Percentiles rank a stretch among this genome's conserved stretches.
Conservation (phyloP, 805 yeast genomes). For the Cyberlindnera petersonii region DNA sequence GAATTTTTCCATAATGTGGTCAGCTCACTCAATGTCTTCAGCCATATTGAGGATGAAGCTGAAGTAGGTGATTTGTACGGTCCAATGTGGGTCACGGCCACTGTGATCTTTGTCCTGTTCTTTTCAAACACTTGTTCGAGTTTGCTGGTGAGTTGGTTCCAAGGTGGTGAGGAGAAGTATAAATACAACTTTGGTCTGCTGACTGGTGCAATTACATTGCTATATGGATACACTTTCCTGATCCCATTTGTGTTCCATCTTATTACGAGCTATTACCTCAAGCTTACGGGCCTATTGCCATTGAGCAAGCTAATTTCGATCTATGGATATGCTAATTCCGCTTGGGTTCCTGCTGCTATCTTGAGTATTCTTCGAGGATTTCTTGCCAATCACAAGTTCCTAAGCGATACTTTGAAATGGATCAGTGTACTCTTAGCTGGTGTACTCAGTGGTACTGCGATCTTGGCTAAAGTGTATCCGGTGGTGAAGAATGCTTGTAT, state of each 20-base stretch:
- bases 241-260: conserved; percentile 58
- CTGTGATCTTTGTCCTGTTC: conserved; percentile 70
- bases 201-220: conserved; percentile 61
- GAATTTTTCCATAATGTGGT: conserved; percentile 55
- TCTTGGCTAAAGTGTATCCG: conserved; percentile 42
- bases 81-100: conserved; percentile 85
- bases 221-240: conserved; percentile 71
- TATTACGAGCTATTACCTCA: conserved; percentile 47
- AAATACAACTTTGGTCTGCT: conserved; percentile 58
- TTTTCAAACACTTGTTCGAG: conserved; percentile 70
- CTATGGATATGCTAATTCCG: conserved; percentile 79
- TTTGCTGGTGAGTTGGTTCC: conserved; percentile 49
- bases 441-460: conserved; percentile 54
- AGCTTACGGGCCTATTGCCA: conserved; percentile 45
- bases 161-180: conserved; percentile 42
- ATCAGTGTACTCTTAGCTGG: conserved; percentile 56
- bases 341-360: conserved; percentile 83
- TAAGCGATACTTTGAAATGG: conserved; percentile 58
- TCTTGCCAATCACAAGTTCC: conserved; percentile 40
- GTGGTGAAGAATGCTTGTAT: conserved; percentile 33
- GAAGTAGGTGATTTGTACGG: conserved; percentile 74
- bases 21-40: conserved; percentile 54
- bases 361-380: conserved; percentile 56
- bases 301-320: conserved; percentile 63
- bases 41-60: conserved; percentile 36